phyloP scores from a whole-genome alignment of 2,329 filamentous ascomycete genomes.

The Epicoccum nigrum region DNA sequence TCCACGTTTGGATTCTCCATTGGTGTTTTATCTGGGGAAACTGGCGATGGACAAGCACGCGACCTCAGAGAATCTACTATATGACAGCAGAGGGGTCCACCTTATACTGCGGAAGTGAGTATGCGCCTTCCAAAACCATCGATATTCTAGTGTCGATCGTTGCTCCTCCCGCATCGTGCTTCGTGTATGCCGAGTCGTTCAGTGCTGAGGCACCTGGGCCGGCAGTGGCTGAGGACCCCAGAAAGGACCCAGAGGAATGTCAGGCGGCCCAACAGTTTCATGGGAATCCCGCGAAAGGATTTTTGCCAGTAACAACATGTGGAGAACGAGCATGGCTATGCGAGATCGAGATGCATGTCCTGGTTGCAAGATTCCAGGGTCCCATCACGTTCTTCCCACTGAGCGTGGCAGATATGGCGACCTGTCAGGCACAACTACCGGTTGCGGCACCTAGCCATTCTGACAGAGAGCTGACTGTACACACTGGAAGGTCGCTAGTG shows the following conservation, averaged over 20 bases:
- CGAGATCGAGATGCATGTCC: not conserved
- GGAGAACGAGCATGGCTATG: conserved; percentile 2
- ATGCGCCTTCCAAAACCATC: conserved; percentile 5
- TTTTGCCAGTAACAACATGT: not conserved
- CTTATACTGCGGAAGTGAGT: conserved; percentile 5
- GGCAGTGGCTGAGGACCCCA: not conserved
- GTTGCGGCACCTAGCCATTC: not conserved
- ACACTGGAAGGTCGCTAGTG: conserved; percentile 5
- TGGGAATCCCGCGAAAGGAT: not conserved
- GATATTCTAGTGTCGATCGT: conserved; percentile 10
- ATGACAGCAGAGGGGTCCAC: conserved; percentile 1
- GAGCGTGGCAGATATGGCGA: too few species aligned
- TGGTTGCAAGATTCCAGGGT: not conserved
- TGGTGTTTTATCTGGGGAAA: conserved; percentile 8
- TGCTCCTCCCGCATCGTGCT: not conserved
- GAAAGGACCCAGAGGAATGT: not conserved
- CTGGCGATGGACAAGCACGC: not conserved
- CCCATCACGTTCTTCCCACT: not conserved
- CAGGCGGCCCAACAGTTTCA: conserved; percentile 14
- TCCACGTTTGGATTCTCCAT: conserved; percentile 19
- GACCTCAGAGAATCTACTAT: not conserved
- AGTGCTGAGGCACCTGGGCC: not conserved
- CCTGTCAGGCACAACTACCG: too few species aligned
- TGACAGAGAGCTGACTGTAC: not conserved
- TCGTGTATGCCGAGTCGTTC: conserved; percentile 7